Conservation (phyloP, 164 flowering plant species). For the Piper longum region DNA sequence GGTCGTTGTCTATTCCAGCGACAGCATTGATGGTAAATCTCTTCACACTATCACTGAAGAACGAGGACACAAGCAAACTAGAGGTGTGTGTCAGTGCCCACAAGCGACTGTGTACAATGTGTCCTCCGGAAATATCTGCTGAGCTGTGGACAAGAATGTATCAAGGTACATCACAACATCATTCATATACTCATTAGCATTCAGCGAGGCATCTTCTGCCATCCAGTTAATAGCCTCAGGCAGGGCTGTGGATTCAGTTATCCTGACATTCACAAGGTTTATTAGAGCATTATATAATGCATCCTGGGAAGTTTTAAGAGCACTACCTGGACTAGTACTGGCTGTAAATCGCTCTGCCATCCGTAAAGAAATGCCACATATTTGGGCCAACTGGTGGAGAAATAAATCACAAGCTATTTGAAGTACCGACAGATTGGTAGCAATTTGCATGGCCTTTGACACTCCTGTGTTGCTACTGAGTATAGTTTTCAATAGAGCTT, state of each 20-base stretch:
- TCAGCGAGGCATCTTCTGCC: conserved; percentile 42
- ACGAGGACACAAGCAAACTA: conserved; percentile 38
- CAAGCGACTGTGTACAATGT: conserved; percentile 63
- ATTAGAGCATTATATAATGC: conserved; percentile 58
- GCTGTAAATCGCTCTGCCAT: conserved; percentile 48
- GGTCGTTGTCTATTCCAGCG: conserved; percentile 46
- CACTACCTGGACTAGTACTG: conserved; percentile 51
- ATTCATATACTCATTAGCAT: conserved; percentile 44
- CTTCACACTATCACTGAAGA: conserved; percentile 72
- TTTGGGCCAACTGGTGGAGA: conserved; percentile 60
- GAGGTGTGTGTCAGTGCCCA: conserved; percentile 80
- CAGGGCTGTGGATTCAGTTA: conserved; percentile 62
- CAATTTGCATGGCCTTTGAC: conserved; percentile 85
- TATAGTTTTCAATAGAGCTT: conserved; percentile 43
- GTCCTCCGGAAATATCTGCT: conserved; percentile 70
- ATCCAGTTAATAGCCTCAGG: conserved; percentile 68
- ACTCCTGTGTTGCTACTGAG: conserved; percentile 37
- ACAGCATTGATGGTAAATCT: conserved; percentile 59
- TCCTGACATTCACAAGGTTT: conserved; percentile 44
- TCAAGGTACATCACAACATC: conserved; percentile 69
- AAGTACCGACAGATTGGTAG: conserved; percentile 64
- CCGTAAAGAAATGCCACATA: conserved; percentile 61
- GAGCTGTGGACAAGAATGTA: conserved; percentile 66
- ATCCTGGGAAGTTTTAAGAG: conserved; percentile 69
- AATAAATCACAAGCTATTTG: conserved; percentile 79